Evolutionary conservation across 768 basidiomycete species (phyloP), one percentile per base, ranked within the genome.

Genomic region (Rhodosporidiobolus sp.): DNA sequence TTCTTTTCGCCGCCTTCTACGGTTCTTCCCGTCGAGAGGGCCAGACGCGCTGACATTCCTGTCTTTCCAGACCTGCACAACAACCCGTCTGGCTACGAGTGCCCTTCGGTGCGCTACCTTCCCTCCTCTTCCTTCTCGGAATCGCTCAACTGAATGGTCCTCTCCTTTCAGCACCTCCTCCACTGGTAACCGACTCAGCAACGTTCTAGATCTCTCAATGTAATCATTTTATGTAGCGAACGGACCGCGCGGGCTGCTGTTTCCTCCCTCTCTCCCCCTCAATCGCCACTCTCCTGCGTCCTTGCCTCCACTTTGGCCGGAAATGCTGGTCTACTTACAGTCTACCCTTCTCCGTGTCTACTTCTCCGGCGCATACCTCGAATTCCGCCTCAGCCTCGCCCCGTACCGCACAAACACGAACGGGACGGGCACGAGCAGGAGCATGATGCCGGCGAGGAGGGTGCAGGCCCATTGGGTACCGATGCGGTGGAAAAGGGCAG

Each of bases 41-140:
- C 35, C 14, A 19, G 17, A 30, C 30, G 30, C 34, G 16, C 58
- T 19, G 0, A 22, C n/a, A 3, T 58, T 32, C 1, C n/a, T 53
- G 28, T 45, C 3, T 24, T 24, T 28, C 24, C 38, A 70, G 79
- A 80, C 67, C 61, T 83, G 65, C 88, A 87, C 83, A 89, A 90
- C 83, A 91, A 96, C 80, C 92, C 94, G 0, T 78, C 79, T 19
- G 95, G 94, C 16, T 96, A 96, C 80, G 91, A 94, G 77, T 97
- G 94, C 82, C 89, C 94, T 0, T 93, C 90, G 4, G 65, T 66
- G 38, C 34, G 65, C 59, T 30, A 3, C 24, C 38, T 43, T 4
- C 9, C 28, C 16, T 32, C 26, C 7, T 28, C 22, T 5, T 28
- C 28, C 12, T 46, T 48, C 49, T 38, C 22, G 10, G 19, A 16